These are phyloP conservation scores for Isabelozyma heimii DNA, from an alignment of 805 yeast genomes.

Conservation along the genomic window DNA sequence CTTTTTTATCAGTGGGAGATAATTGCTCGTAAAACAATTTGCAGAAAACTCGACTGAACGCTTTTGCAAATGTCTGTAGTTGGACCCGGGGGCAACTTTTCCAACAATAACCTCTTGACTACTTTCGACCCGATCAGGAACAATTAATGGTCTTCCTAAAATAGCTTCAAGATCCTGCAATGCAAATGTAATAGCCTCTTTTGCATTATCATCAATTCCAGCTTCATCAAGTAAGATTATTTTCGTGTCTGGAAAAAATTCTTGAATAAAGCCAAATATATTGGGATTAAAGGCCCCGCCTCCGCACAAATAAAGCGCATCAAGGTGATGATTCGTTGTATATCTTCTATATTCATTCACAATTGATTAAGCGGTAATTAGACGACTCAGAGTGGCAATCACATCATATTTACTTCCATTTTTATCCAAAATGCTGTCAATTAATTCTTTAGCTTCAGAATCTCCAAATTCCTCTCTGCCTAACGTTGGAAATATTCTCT, in stretches of 20 bases:
- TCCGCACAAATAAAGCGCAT: conserved; percentile 20
- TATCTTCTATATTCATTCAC: conserved; percentile 14
- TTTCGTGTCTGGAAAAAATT: conserved; percentile 12
- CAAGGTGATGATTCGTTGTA: conserved; percentile 9
- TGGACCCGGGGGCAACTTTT: conserved; percentile 20
- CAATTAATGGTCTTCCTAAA: conserved; percentile 16
- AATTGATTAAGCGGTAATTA: conserved; percentile 20
- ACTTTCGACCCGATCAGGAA: conserved; percentile 17
- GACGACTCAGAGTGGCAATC: conserved; percentile 21
- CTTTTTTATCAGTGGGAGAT: conserved; percentile 3
- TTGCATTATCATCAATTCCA: conserved; percentile 8
- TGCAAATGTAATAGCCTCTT: conserved; percentile 23
- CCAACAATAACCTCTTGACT: conserved; percentile 15
- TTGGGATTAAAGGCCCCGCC: conserved; percentile 22
- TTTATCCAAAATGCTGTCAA: conserved; percentile 2
- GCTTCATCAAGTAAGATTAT: conserved; percentile 11
- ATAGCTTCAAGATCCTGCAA: conserved; percentile 19
- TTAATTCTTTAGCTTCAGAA: conserved; percentile 10
- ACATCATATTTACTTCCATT: conserved; percentile 15
- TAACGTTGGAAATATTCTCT: conserved; percentile 12
- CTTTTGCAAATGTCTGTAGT: conserved; percentile 13
- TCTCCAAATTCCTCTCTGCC: conserved; percentile 24
- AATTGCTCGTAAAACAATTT: conserved; percentile 12
- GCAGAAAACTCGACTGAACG: conserved; percentile 9
- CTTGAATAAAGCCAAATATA: conserved; percentile 12